Evolutionary conservation across 305 asterid species (phyloP).

Genomic region (Fraxinus baroniana): DNA sequence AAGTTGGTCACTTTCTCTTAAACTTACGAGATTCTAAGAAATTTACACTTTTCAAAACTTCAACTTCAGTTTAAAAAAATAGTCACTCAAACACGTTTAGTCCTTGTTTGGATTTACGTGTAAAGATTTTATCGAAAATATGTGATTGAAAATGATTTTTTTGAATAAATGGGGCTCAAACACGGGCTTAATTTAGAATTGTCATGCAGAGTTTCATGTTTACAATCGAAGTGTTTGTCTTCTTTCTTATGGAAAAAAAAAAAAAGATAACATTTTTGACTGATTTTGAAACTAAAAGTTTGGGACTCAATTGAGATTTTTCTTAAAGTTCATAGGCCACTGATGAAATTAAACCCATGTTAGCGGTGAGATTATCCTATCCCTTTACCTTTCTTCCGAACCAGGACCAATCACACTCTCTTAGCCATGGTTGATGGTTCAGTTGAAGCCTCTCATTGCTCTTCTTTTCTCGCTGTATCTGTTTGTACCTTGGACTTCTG

Average conservation of each 20-base stretch:
- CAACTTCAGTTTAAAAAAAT: too few relatives aligned
- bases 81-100: too few relatives aligned
- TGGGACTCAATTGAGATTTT: not conserved
- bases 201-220: too few relatives aligned
- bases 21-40: not conserved
- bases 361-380: not conserved
- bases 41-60: not conserved
- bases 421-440: constrained; percentile 22
- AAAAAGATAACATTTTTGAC: not conserved
- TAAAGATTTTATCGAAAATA: too few relatives aligned
- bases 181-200: too few relatives aligned
- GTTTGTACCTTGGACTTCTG: constrained; percentile 29
- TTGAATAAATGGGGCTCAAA: too few relatives aligned
- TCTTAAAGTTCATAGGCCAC: not conserved
- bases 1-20: too few relatives aligned
- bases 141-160: too few relatives aligned
- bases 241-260: not conserved
- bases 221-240: not conserved
- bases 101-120: too few relatives aligned
- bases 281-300: not conserved
- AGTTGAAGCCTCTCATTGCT: not conserved
- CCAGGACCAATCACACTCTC: not conserved
- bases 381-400: not conserved
- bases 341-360: not conserved
- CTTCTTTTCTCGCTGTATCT: constrained; percentile 22